Percentiles rank a stretch among this genome's conserved stretches.
Conservation (phyloP, 257 asterid genomes). For the Petunia secreta region DNA sequence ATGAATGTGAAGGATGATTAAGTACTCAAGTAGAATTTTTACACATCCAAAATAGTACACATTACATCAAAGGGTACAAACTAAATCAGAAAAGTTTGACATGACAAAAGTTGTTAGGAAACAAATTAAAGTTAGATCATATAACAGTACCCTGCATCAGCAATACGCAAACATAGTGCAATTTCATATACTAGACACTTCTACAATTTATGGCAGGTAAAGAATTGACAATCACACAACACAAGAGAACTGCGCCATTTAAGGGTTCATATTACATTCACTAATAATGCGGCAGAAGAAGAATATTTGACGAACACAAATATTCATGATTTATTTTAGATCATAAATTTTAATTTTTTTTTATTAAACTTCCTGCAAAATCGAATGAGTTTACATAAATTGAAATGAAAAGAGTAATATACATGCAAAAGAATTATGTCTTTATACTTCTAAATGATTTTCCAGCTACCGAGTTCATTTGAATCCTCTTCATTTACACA, state of each 20-base stretch:
- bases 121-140: not conserved
- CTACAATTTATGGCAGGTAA: not conserved
- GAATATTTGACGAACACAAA: no score
- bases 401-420: no score
- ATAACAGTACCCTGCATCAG: not conserved
- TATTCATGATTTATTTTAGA: no score
- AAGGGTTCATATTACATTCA: not conserved
- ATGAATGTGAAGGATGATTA: not conserved
- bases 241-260: not conserved
- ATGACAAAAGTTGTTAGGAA: conserved; percentile 1
- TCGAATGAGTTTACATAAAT: no score
- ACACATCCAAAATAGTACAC: not conserved
- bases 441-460: no score
- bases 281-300: not conserved
- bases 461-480: no score
- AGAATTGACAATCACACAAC: not conserved
- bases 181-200: not conserved
- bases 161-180: not conserved
- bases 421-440: no score
- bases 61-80: not conserved
- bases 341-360: no score
- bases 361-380: no score
- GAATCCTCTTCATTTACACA: no score
- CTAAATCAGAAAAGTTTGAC: not conserved
- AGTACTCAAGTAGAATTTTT: not conserved